Evolutionary conservation across 805 yeast genomes (phyloP).

Genomic region (Candida stauntonica): DNA sequence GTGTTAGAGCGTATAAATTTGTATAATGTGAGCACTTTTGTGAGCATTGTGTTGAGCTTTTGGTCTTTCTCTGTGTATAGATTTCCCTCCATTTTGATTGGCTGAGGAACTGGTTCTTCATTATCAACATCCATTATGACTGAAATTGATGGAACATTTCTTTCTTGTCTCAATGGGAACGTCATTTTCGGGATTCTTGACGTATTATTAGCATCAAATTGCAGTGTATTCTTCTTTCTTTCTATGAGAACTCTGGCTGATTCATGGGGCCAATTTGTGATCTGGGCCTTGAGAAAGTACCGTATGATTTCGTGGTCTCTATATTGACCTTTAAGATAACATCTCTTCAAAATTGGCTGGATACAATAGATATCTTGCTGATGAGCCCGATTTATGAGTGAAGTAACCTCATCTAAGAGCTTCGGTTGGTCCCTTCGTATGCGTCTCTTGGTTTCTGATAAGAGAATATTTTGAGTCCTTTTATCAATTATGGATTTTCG

Average conservation of each 20-base stretch:
- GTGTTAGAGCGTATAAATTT: slow-evolving; percentile 11
- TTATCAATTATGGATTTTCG: slow-evolving; percentile 10
- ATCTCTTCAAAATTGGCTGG: slow-evolving; percentile 15
- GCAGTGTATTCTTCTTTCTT: slow-evolving; percentile 10
- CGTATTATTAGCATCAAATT: slow-evolving; percentile 5
- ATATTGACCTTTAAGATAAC: slow-evolving; percentile 19
- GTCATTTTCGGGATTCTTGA: slow-evolving; percentile 4
- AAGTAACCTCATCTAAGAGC: slow-evolving; percentile 8
- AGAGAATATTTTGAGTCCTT: slow-evolving; percentile 11
- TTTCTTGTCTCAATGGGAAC: slow-evolving; percentile 14
- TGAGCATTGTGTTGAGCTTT: slow-evolving; percentile 14
- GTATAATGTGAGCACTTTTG: slow-evolving; percentile 20
- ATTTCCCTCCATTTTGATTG: slow-evolving; percentile 4
- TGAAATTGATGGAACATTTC: slow-evolving; percentile 12
- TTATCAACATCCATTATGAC: slow-evolving; percentile 1
- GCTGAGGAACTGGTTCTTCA: neutral
- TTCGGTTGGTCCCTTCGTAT: slow-evolving; percentile 12
- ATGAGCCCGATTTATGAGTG: slow-evolving; percentile 3
- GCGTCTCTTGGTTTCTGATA: slow-evolving; percentile 8
- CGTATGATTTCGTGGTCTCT: slow-evolving; percentile 19
- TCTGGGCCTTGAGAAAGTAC: slow-evolving; percentile 18
- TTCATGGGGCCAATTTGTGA: slow-evolving; percentile 24
- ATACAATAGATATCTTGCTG: slow-evolving; percentile 7
- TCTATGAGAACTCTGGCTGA: slow-evolving; percentile 9
- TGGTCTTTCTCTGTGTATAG: slow-evolving; percentile 7